These are phyloP conservation scores for Purpureocillium takamizusanense DNA, from an alignment of 2,329 filamentous ascomycete genomes.

Conservation along the genomic window DNA sequence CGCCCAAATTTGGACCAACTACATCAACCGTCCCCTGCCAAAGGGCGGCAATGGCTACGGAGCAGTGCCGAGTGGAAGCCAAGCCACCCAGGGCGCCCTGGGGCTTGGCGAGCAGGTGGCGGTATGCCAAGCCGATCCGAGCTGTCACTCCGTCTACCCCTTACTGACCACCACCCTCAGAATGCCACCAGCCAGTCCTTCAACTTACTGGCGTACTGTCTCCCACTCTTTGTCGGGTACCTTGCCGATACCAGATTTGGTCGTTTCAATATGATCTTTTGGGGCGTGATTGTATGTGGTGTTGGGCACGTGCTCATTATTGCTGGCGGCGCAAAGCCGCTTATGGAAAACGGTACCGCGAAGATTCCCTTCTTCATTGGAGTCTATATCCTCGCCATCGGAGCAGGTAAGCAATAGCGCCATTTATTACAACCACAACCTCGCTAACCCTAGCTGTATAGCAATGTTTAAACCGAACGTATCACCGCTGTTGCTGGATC, in stretches of 20 bases:
- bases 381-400: conserved; percentile 42
- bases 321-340: conserved; percentile 40
- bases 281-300: conserved; percentile 58
- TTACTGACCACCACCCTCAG: conserved; percentile 8
- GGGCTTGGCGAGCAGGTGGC: conserved; percentile 35
- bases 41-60: conserved; percentile 36
- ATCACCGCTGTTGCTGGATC: conserved; percentile 57
- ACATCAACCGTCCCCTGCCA: conserved; percentile 51
- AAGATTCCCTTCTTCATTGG: conserved; percentile 54
- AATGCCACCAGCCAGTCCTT: conserved; percentile 34
- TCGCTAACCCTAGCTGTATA: not conserved
- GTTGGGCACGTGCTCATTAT: conserved; percentile 62
- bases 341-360: conserved; percentile 34
- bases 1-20: conserved; percentile 36
- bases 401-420: conserved; percentile 37
- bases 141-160: too few relatives aligned
- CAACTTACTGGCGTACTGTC: conserved; percentile 46
- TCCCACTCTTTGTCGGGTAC: conserved; percentile 46
- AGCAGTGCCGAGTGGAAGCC: conserved; percentile 27
- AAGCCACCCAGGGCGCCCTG: conserved; percentile 47
- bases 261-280: conserved; percentile 63
- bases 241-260: conserved; percentile 61
- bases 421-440: not conserved
- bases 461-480: conserved; percentile 65
- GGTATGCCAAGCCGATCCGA: conserved; percentile 2